These are phyloP conservation scores for Calocybe gangraenosa DNA, from an alignment of 768 basidiomycete genomes.

Conservation along the genomic window DNA sequence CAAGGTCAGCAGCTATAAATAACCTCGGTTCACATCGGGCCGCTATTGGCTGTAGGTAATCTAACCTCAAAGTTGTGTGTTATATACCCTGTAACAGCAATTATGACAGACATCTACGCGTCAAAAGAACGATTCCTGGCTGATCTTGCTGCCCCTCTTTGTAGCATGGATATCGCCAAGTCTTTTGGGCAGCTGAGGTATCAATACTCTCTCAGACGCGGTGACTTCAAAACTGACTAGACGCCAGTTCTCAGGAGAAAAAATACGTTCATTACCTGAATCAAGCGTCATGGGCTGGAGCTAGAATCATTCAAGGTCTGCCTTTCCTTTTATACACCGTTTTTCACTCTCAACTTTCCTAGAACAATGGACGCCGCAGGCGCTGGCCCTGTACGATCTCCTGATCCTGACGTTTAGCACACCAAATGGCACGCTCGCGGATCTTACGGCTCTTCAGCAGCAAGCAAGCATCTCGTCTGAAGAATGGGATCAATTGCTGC, in stretches of 20 bases:
- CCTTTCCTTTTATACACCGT: not conserved
- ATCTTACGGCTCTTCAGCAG: constrained; percentile 50
- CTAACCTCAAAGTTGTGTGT: too few species aligned
- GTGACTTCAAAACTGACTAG: constrained; percentile 6
- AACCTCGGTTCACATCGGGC: too few species aligned
- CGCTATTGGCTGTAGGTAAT: too few species aligned
- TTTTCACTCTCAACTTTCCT: constrained; percentile 1
- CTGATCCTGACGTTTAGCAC: constrained; percentile 66
- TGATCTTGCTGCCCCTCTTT: constrained; percentile 73
- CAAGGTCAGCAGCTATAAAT: too few species aligned
- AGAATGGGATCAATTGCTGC: constrained; percentile 68
- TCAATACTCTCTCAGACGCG: not conserved
- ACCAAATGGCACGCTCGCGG: constrained; percentile 45
- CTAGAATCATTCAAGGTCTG: constrained; percentile 67
- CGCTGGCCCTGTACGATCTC: constrained; percentile 64
- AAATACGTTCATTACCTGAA: constrained; percentile 72
- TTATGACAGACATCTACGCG: constrained; percentile 27
- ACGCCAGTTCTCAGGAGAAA: constrained; percentile 62
- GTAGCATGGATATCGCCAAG: constrained; percentile 62
- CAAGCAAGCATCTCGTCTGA: constrained; percentile 48
- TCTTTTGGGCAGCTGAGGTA: constrained; percentile 71
- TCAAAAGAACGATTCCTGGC: constrained; percentile 68
- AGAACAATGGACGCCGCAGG: constrained; percentile 78
- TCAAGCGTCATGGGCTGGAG: constrained; percentile 80
- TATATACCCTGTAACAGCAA: constrained; percentile 7